A percentile compares a stretch with the other conserved stretches of the same genome.
phyloP scores from a whole-genome alignment of 495 filamentous ascomycete genomes.

The Penicillium maclennaniae region DNA sequence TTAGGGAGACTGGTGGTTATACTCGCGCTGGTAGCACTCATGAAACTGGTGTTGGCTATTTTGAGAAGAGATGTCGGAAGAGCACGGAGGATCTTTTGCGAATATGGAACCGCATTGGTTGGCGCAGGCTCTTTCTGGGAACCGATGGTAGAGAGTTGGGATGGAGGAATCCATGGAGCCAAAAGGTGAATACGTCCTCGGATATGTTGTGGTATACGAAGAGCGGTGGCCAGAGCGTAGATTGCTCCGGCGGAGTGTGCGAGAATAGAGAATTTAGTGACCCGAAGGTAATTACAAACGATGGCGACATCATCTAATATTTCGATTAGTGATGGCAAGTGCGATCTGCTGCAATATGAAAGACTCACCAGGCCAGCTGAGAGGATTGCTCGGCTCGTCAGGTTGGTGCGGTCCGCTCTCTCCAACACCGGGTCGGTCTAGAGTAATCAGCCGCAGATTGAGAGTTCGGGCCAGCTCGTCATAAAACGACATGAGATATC shows the following conservation, averaged over 20 bases:
- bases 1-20: conserved; percentile 81
- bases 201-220: conserved; percentile 94
- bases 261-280: conserved; percentile 94
- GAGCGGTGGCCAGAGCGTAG: conserved; percentile 91
- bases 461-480: conserved; percentile 90
- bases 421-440: conserved; percentile 91
- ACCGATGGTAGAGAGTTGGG: conserved; percentile 84
- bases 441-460: conserved; percentile 85
- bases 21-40: conserved; percentile 85
- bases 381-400: conserved; percentile 75
- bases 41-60: conserved; percentile 91
- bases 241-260: conserved; percentile 98
- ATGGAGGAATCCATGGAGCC: conserved; percentile 96
- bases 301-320: conserved; percentile 83
- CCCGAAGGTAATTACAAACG: conserved; percentile 87
- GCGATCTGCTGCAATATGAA: background rate
- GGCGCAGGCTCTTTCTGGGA: conserved; percentile 71
- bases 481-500: conserved; percentile 96
- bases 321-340: conserved; percentile 10
- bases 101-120: conserved; percentile 80
- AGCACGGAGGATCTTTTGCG: conserved; percentile 84
- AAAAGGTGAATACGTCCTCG: conserved; percentile 92
- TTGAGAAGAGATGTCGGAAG: conserved; percentile 89
- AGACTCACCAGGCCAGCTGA: conserved; percentile 89
- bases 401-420: conserved; percentile 75